Conservation (phyloP, 2,329 filamentous ascomycete genomes). For the Grosmannia huntii region DNA sequence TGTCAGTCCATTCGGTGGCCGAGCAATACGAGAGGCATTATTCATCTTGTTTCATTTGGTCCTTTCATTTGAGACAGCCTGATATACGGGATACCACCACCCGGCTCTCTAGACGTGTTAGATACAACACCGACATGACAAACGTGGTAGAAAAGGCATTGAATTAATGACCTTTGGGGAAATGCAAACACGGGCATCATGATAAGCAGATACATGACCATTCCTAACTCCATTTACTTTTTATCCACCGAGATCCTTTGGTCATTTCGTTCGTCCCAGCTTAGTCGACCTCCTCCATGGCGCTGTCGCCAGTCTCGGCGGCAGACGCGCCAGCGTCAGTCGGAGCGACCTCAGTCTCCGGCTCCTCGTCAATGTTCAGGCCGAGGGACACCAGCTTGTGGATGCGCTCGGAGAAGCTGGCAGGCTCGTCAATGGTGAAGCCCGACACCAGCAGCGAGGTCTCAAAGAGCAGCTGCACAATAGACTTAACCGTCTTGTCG, state of each 20-base stretch:
- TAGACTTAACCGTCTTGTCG: slow-evolving; percentile 98
- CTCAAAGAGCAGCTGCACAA: slow-evolving; percentile 97
- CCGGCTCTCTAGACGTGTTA: not conserved
- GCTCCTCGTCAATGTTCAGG: slow-evolving; percentile 91
- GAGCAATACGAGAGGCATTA: too few relatives aligned
- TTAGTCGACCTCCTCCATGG: slow-evolving; percentile 99
- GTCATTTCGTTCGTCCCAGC: slow-evolving; percentile 17
- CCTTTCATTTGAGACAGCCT: not conserved
- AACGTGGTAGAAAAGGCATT: not conserved
- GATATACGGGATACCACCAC: not conserved
- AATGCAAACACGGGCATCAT: slow-evolving; percentile 8
- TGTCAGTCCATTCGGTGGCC: too few relatives aligned
- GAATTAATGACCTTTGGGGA: not conserved
- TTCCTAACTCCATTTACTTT: slow-evolving; percentile 27
- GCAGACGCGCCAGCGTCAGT: slow-evolving; percentile 44
- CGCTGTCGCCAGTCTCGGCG: slow-evolving; percentile 66
- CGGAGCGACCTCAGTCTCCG: slow-evolving; percentile 52
- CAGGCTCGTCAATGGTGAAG: slow-evolving; percentile 98
- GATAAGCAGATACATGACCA: slow-evolving; percentile 13
- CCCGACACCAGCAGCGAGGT: slow-evolving; percentile 96
- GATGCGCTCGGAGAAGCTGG: slow-evolving; percentile 95
- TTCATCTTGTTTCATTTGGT: not conserved
- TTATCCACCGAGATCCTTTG: slow-evolving; percentile 19
- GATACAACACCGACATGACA: not conserved
- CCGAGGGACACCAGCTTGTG: slow-evolving; percentile 99